Percentiles rank a stretch among this genome's conserved stretches.
phyloP scores from a whole-genome alignment of 371 early-diverging fungal genomes.

The Pancytospora philotis region DNA sequence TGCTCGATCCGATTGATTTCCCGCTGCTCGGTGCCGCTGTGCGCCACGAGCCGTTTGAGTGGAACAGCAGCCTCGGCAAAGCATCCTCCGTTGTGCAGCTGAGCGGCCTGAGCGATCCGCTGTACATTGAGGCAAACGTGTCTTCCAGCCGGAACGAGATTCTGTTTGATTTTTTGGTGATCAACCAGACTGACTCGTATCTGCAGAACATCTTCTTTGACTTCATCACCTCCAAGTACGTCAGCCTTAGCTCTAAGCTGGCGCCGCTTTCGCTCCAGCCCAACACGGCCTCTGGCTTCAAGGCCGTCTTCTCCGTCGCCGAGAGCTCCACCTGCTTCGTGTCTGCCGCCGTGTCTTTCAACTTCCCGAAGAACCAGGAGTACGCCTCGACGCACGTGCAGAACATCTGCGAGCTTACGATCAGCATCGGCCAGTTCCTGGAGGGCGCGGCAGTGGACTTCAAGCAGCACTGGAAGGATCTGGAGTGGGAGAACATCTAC shows the following conservation, averaged over 20 bases:
- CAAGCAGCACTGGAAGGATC: slow-evolving; percentile 46
- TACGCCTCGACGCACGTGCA: slow-evolving; percentile 29
- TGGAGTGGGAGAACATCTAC: slow-evolving; percentile 60
- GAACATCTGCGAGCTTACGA: slow-evolving; percentile 50
- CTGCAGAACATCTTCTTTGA: slow-evolving; percentile 87
- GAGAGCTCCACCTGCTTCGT: slow-evolving; percentile 55
- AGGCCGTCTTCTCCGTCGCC: slow-evolving; percentile 30
- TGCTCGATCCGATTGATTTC: slow-evolving; percentile 3
- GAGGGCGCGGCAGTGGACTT: slow-evolving; percentile 43
- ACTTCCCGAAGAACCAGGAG: slow-evolving; percentile 35
- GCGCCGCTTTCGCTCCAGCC: slow-evolving; percentile 25
- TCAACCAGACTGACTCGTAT: slow-evolving; percentile 87
- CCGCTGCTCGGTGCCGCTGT: background rate
- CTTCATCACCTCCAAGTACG: slow-evolving; percentile 84
- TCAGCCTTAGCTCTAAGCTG: slow-evolving; percentile 62
- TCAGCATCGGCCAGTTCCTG: slow-evolving; percentile 54
- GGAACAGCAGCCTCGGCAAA: slow-evolving; percentile 1
- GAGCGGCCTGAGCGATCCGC: slow-evolving; percentile 85
- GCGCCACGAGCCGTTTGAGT: slow-evolving; percentile 3
- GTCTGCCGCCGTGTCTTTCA: slow-evolving; percentile 47
- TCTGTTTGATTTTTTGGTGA: slow-evolving; percentile 74
- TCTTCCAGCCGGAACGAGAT: slow-evolving; percentile 88
- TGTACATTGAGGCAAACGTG: slow-evolving; percentile 92
- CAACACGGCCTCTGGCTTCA: slow-evolving; percentile 14
- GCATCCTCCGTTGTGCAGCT: slow-evolving; percentile 72